These are phyloP conservation scores for Colletotrichum tabaci DNA, from an alignment of 2,329 filamentous ascomycete species.

Conservation along the genomic window DNA sequence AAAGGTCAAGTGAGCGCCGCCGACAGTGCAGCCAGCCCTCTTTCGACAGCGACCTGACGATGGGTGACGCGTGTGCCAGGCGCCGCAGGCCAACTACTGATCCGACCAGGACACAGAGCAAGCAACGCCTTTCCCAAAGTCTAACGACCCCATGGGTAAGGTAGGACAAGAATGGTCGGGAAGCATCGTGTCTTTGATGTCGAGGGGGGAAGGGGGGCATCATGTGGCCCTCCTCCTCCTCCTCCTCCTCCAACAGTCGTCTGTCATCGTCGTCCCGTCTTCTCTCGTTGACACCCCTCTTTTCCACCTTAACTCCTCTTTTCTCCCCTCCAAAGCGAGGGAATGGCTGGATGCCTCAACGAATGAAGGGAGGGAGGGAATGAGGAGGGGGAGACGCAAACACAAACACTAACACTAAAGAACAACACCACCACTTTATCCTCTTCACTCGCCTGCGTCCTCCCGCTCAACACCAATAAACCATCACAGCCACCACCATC, in stretches of 20 bases:
- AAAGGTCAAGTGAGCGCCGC: background rate
- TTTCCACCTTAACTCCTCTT: constrained; percentile 22
- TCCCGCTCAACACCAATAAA: constrained; percentile 11
- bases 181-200: constrained; percentile 2
- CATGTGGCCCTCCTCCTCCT: constrained; percentile 6
- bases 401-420: constrained; percentile 12
- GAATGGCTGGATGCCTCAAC: background rate
- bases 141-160: background rate
- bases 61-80: background rate
- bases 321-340: background rate
- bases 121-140: background rate
- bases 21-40: background rate
- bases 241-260: background rate
- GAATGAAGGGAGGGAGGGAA: too few species aligned
- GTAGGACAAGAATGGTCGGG: background rate
- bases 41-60: background rate
- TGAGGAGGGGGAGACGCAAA: constrained; percentile 22
- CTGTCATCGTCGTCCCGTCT: constrained; percentile 5
- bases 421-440: background rate
- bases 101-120: background rate
- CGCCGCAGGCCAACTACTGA: constrained; percentile 9
- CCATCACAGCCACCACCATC: constrained; percentile 27
- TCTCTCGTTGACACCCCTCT: background rate
- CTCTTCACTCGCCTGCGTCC: constrained; percentile 3
- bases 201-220: background rate